A percentile compares a stretch with the other conserved stretches of the same genome.
Conservation (phyloP, 2,329 filamentous ascomycete genomes). For the Alternaria rosae region DNA sequence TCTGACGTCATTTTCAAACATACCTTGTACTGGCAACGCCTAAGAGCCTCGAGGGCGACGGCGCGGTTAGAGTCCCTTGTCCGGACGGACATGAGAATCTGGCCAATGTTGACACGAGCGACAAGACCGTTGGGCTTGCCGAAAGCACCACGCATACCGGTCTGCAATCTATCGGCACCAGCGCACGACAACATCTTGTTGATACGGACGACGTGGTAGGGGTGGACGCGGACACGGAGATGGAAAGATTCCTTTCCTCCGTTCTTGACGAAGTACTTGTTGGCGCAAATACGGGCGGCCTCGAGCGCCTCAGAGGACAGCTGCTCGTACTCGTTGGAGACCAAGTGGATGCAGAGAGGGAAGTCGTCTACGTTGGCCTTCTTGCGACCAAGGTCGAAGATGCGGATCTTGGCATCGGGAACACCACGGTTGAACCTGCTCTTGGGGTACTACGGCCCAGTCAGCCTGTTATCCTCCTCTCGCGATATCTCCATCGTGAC, state of each 20-base stretch:
- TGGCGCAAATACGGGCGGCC: constrained; percentile 99
- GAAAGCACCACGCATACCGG: constrained; percentile 99
- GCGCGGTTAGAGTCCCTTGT: constrained; percentile 95
- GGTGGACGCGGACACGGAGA: constrained; percentile 83
- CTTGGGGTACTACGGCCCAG: constrained; percentile 89
- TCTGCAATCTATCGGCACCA: constrained; percentile 99
- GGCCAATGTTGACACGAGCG: constrained; percentile 99
- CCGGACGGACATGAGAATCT: constrained; percentile 97
- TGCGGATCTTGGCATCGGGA: constrained; percentile 80
- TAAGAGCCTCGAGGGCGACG: constrained; percentile 96
- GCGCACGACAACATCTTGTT: constrained; percentile 99
- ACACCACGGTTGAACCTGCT: constrained; percentile 99
- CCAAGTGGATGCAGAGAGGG: constrained; percentile 96
- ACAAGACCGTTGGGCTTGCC: constrained; percentile 99
- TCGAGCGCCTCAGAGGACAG: constrained; percentile 99
- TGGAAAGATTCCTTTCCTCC: constrained; percentile 77
- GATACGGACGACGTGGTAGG: constrained; percentile 99
- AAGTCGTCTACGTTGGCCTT: constrained; percentile 99
- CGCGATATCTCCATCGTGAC: constrained; percentile 26
- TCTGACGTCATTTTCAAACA: not conserved
- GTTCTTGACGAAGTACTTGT: constrained; percentile 85
- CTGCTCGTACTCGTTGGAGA: constrained; percentile 99
- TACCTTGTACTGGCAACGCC: constrained; percentile 97
- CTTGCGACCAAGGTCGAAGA: constrained; percentile 99
- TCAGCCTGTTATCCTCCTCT: constrained; percentile 35